Evolutionary conservation across 1,139 yeast species (phyloP).

Genomic region (Pichia sp.): DNA sequence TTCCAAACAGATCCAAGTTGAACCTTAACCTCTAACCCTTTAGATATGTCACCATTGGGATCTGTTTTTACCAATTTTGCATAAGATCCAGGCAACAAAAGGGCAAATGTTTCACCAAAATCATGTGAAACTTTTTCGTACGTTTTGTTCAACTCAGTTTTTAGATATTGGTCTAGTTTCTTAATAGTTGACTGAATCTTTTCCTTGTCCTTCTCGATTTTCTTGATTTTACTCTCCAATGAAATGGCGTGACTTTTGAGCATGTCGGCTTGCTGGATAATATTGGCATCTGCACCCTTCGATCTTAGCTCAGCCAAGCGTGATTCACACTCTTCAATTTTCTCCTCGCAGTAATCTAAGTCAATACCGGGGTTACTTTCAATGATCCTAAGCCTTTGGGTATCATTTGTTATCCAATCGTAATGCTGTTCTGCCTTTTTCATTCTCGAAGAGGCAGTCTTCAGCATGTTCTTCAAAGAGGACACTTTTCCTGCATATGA

Average conservation of each 20-base stretch:
- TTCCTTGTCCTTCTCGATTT: constrained; percentile 84
- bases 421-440: constrained; percentile 8
- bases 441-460: constrained; percentile 2
- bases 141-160: constrained; percentile 76
- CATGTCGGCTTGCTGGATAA: constrained; percentile 90
- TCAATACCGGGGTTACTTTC: constrained; percentile 61
- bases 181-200: constrained; percentile 86
- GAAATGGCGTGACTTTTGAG: constrained; percentile 85
- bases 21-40: constrained; percentile 89
- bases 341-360: constrained; percentile 56
- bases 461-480: constrained; percentile 7
- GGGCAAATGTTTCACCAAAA: constrained; percentile 90
- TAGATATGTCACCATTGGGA: constrained; percentile 66
- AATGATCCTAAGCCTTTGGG: constrained; percentile 34
- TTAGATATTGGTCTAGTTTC: constrained; percentile 82
- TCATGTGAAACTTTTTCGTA: constrained; percentile 83
- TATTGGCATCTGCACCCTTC: constrained; percentile 74
- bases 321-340: constrained; percentile 54
- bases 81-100: constrained; percentile 82
- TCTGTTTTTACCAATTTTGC: constrained; percentile 86
- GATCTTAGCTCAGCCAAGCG: constrained; percentile 73
- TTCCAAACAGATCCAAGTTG: constrained; percentile 93
- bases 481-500: not conserved
- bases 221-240: constrained; percentile 73
- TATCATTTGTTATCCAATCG: constrained; percentile 14